These are phyloP conservation scores for Mycosphaerella sp. DNA, from an alignment of 2,329 filamentous ascomycete species.

Conservation along the genomic window DNA sequence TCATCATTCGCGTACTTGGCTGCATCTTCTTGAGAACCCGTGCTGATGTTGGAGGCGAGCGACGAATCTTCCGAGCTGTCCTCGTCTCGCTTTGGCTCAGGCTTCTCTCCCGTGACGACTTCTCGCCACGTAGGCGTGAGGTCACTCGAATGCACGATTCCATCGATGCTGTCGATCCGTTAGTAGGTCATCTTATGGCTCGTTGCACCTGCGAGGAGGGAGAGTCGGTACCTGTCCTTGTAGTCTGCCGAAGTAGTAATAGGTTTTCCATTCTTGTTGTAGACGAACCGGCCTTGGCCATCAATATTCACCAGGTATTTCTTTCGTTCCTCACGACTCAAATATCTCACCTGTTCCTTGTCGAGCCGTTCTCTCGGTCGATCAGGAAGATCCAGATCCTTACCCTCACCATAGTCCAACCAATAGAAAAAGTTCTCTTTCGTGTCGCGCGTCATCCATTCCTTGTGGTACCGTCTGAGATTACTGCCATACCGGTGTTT, in stretches of 20 bases:
- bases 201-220: no score
- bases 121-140: slow-evolving; percentile 40
- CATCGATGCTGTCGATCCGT: slow-evolving; percentile 54
- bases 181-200: no score
- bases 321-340: slow-evolving; percentile 73
- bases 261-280: slow-evolving; percentile 72
- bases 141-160: slow-evolving; percentile 42
- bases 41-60: slow-evolving; percentile 36
- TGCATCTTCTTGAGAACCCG: slow-evolving; percentile 54
- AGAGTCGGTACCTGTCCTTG: slow-evolving; percentile 49
- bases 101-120: slow-evolving; percentile 30
- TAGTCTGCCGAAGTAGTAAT: slow-evolving; percentile 71
- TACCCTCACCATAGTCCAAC: slow-evolving; percentile 77
- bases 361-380: slow-evolving; percentile 71
- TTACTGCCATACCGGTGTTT: slow-evolving; percentile 87
- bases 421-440: slow-evolving; percentile 91
- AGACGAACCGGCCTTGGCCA: slow-evolving; percentile 66
- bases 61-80: slow-evolving; percentile 20
- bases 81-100: slow-evolving; percentile 15
- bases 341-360: slow-evolving; percentile 72
- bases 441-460: slow-evolving; percentile 72
- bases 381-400: slow-evolving; percentile 58
- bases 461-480: slow-evolving; percentile 70
- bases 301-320: slow-evolving; percentile 77
- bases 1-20: slow-evolving; percentile 60